Evolutionary conservation across 768 basidiomycete species (phyloP).

Genomic region (Scleroderma citrinum): DNA sequence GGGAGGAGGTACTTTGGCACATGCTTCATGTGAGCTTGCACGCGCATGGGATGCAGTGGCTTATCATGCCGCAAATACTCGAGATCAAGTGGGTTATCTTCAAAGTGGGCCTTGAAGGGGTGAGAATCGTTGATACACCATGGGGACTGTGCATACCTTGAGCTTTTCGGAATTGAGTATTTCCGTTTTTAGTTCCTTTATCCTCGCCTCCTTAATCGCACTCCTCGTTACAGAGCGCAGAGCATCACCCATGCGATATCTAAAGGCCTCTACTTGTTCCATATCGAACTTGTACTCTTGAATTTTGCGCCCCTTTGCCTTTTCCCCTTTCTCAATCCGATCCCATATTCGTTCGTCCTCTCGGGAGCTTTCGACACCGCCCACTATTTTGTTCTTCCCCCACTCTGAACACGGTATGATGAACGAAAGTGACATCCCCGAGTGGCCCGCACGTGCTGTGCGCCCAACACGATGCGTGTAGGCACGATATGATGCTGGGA

Average conservation of each 20-base stretch:
- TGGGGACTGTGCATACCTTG: conserved; percentile 52
- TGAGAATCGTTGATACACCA: not conserved
- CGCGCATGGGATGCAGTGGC: conserved; percentile 81
- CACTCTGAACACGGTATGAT: conserved; percentile 65
- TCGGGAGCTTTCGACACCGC: conserved; percentile 59
- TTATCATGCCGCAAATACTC: conserved; percentile 93
- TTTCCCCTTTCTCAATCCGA: conserved; percentile 65
- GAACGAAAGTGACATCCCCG: conserved; percentile 88
- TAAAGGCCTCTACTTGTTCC: conserved; percentile 94
- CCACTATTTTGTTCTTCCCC: conserved; percentile 73
- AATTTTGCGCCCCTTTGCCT: conserved; percentile 45
- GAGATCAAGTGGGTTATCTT: conserved; percentile 91
- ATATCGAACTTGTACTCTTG: conserved; percentile 93
- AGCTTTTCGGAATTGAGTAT: conserved; percentile 94
- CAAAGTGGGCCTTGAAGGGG: conserved; percentile 80
- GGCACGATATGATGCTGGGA: conserved; percentile 79
- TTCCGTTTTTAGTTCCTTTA: conserved; percentile 91
- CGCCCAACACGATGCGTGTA: conserved; percentile 96
- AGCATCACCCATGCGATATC: conserved; percentile 98
- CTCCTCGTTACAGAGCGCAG: conserved; percentile 81
- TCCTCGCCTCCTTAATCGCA: conserved; percentile 82
- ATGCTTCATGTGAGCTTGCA: conserved; percentile 94
- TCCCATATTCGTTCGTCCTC: conserved; percentile 51
- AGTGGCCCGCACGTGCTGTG: conserved; percentile 92
- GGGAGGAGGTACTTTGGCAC: conserved; percentile 91